phyloP scores from a whole-genome alignment of 208 protist species.

The Wallacemonas sp. region DNA sequence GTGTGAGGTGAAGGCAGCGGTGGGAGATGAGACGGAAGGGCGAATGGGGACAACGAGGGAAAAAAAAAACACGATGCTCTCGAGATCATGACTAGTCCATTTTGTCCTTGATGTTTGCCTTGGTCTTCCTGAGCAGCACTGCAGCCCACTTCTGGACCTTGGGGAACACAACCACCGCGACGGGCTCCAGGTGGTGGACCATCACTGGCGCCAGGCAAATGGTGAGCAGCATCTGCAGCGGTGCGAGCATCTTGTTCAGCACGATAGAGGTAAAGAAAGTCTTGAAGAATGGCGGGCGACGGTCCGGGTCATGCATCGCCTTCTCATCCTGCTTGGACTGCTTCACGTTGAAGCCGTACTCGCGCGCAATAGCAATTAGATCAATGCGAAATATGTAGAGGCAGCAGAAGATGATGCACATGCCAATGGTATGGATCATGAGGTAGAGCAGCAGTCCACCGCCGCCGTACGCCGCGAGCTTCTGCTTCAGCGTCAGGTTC shows the following conservation, averaged over 20 bases:
- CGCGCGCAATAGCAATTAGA: constrained; percentile 56
- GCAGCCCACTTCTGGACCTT: constrained; percentile 20
- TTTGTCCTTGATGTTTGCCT: constrained; percentile 18
- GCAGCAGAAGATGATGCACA: constrained; percentile 61
- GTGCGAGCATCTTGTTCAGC: constrained; percentile 84
- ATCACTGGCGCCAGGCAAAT: constrained; percentile 65
- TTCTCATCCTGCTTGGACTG: constrained; percentile 26
- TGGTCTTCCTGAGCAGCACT: constrained; percentile 30
- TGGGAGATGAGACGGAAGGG: too few species aligned
- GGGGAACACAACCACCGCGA: constrained; percentile 51
- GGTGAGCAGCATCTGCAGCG: constrained; percentile 65
- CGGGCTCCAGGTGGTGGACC: constrained; percentile 65
- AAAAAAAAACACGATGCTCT: too few species aligned
- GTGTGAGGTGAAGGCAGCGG: too few species aligned
- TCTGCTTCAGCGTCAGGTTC: constrained; percentile 51
- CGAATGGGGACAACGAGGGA: too few species aligned
- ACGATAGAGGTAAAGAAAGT: constrained; percentile 66
- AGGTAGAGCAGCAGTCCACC: constrained; percentile 81
- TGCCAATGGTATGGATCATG: constrained; percentile 68
- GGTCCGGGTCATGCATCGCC: constrained; percentile 21
- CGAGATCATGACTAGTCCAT: neutral
- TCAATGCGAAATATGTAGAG: constrained; percentile 80
- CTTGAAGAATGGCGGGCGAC: constrained; percentile 60
- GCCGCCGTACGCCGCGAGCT: constrained; percentile 74
- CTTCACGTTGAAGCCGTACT: constrained; percentile 71